These are phyloP conservation scores for Euphorbia pulcherrima DNA, from an alignment of 345 rosid genomes.

Conservation along the genomic window DNA sequence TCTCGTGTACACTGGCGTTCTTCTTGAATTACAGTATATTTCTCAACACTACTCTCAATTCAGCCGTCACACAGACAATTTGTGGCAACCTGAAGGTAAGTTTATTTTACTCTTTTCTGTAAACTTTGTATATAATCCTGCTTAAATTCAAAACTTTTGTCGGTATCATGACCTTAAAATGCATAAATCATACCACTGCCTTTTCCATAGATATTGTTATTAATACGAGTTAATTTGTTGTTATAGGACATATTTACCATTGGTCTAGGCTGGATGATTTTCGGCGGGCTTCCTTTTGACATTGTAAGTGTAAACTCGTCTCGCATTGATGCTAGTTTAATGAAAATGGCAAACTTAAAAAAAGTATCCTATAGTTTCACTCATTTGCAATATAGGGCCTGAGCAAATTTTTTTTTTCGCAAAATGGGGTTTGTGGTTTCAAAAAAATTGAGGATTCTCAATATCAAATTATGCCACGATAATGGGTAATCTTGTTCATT, in stretches of 20 bases:
- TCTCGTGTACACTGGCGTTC: constrained; percentile 86
- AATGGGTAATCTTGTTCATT: too few species aligned
- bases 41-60: constrained; percentile 94
- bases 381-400: too few species aligned
- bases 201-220: neutral
- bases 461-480: too few species aligned
- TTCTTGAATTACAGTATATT: constrained; percentile 91
- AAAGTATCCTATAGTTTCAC: too few species aligned
- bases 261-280: constrained; percentile 83
- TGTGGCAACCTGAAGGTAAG: constrained; percentile 95
- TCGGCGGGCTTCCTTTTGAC: constrained; percentile 98
- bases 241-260: constrained; percentile 85
- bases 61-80: constrained; percentile 91
- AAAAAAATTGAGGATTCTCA: too few species aligned
- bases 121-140: neutral
- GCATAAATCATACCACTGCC: neutral
- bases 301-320: constrained; percentile 41
- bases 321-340: neutral
- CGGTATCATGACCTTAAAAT: neutral
- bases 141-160: neutral
- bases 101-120: constrained; percentile 2
- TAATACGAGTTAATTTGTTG: constrained; percentile 8
- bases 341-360: too few species aligned
- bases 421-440: too few species aligned
- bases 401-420: neutral